Conservation (phyloP, 768 basidiomycete species). For the Suillus weaverae region DNA sequence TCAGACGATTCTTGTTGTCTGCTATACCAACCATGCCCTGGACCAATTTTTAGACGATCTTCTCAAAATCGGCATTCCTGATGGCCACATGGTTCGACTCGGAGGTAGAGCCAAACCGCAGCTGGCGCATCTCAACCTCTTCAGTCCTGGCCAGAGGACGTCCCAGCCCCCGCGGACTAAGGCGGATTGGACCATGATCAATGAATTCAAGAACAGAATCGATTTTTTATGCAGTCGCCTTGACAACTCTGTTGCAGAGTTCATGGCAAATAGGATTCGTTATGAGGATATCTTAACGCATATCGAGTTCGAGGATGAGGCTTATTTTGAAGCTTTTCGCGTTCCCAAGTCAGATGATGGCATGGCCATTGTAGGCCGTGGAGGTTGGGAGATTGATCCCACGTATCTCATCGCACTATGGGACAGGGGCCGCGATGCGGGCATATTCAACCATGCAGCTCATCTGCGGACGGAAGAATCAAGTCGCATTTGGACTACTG, state of each 20-base stretch:
- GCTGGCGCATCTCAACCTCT: conserved; percentile 44
- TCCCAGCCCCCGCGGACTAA: conserved; percentile 19
- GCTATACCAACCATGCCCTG: conserved; percentile 67
- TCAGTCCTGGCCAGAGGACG: conserved; percentile 32
- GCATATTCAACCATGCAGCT: conserved; percentile 30
- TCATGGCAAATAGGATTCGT: conserved; percentile 15
- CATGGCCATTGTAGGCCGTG: conserved; percentile 40
- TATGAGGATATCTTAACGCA: conserved; percentile 37
- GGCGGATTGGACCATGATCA: conserved; percentile 40
- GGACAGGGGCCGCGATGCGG: conserved; percentile 41
- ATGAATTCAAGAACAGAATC: conserved; percentile 30
- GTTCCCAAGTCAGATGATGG: conserved; percentile 40
- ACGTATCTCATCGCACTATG: conserved; percentile 47
- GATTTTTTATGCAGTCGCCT: conserved; percentile 15
- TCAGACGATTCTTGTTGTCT: conserved; percentile 56
- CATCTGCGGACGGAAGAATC: conserved; percentile 19
- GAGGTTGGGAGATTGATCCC: conserved; percentile 33
- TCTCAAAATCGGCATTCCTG: conserved; percentile 54
- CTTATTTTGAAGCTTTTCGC: conserved; percentile 41
- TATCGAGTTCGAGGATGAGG: conserved; percentile 48
- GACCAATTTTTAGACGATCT: conserved; percentile 62
- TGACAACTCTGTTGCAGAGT: conserved; percentile 28
- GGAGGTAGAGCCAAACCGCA: conserved; percentile 48
- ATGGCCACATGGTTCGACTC: conserved; percentile 46
- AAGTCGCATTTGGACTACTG: conserved; percentile 37